A percentile compares a stretch with the other conserved stretches of the same genome.
These are phyloP conservation scores for Gynostemma pentaphyllum DNA, from an alignment of 306 rosid species.

Conservation along the genomic window DNA sequence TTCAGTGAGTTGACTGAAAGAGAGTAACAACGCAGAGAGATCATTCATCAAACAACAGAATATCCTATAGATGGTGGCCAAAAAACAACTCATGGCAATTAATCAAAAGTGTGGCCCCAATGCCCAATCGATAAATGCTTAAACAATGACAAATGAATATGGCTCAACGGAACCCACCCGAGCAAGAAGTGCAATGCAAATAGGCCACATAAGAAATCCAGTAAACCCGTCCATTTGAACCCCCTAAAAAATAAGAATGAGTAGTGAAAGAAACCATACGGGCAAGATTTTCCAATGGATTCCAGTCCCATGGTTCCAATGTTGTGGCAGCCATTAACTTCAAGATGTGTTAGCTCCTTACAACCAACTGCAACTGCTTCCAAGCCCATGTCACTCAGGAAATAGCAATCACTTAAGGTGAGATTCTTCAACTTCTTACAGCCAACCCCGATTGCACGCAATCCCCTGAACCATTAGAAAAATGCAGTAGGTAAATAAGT, in stretches of 20 bases:
- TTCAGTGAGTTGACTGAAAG: conserved; percentile 61
- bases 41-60: background rate
- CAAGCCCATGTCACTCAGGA: conserved; percentile 77
- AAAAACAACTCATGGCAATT: background rate
- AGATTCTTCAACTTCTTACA: conserved; percentile 82
- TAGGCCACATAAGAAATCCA: conserved; percentile 6
- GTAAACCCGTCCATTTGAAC: conserved; percentile 5
- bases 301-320: conserved; percentile 74
- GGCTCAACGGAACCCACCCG: background rate
- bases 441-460: conserved; percentile 64
- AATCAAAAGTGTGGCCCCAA: background rate
- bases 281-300: conserved; percentile 80
- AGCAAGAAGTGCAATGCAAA: background rate
- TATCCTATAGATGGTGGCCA: background rate
- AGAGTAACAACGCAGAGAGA: conserved; percentile 12
- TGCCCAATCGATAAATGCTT: background rate
- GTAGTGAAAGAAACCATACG: conserved; percentile 36
- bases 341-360: conserved; percentile 81
- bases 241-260: conserved; percentile 13
- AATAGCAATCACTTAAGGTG: conserved; percentile 78
- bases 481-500: conserved; percentile 2
- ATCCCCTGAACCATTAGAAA: conserved; percentile 49
- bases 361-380: conserved; percentile 91
- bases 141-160: background rate
- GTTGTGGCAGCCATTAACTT: conserved; percentile 93